A percentile compares a stretch with the other conserved stretches of the same genome.
Evolutionary conservation across 2,329 filamentous ascomycete species (phyloP).

Genomic region (Didymella lethalis): DNA sequence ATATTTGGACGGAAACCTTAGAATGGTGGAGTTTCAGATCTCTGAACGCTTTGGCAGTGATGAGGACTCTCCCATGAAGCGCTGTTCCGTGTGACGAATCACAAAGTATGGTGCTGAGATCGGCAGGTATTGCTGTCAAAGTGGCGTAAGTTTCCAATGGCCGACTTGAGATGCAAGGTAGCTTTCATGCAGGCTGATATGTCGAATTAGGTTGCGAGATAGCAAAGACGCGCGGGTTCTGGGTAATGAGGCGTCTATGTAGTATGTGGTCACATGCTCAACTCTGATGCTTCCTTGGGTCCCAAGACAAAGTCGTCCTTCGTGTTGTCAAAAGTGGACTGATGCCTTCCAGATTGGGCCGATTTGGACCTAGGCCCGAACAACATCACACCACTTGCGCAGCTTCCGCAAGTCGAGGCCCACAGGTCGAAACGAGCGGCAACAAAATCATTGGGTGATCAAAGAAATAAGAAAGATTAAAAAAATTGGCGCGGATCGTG

Average conservation of each 20-base stretch:
- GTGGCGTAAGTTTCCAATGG: no score
- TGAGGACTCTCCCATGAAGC: no score
- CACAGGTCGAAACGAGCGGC: slow-evolving; percentile 30
- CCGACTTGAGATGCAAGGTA: no score
- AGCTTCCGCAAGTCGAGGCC: slow-evolving; percentile 1
- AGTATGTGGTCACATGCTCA: neutral
- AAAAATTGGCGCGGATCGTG: neutral
- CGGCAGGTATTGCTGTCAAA: no score
- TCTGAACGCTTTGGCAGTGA: no score
- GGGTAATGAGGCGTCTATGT: neutral
- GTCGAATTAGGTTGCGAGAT: no score
- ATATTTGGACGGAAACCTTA: slow-evolving; percentile 32
- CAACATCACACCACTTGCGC: slow-evolving; percentile 28
- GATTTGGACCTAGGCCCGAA: slow-evolving; percentile 26
- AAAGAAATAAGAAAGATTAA: neutral
- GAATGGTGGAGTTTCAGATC: no score
- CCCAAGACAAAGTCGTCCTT: slow-evolving; percentile 1
- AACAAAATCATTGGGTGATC: slow-evolving; percentile 8
- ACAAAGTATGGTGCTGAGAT: no score
- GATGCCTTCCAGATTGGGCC: slow-evolving; percentile 30
- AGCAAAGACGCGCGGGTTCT: neutral
- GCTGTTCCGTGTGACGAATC: no score
- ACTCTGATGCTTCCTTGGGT: neutral
- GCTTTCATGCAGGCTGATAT: no score
- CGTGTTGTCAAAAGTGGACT: slow-evolving; percentile 29